phyloP scores from a whole-genome alignment of 2,329 filamentous ascomycete species.

The Delphinella strobiligena region DNA sequence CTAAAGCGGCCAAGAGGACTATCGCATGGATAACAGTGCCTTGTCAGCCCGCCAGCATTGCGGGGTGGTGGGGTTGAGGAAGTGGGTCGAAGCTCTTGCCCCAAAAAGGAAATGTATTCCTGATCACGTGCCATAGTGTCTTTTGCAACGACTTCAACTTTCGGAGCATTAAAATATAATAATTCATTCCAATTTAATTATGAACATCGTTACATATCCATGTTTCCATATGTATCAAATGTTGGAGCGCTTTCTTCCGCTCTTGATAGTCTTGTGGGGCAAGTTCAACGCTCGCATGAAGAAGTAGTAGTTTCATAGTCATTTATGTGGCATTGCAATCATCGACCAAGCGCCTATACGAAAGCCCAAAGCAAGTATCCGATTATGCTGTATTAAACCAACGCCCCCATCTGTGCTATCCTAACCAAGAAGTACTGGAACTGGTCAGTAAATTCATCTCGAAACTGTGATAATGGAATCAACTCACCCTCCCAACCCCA shows the following conservation, averaged over 20 bases:
- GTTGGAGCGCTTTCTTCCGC: no score
- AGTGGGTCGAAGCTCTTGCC: background rate
- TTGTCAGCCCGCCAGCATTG: background rate
- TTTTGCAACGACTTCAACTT: background rate
- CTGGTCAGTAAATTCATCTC: conserved; percentile 5
- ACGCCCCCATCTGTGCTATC: background rate
- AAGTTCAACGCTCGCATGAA: no score
- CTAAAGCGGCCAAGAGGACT: background rate
- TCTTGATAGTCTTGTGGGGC: no score
- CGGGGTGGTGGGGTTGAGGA: background rate
- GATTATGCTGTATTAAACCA: background rate
- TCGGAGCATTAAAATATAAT: background rate
- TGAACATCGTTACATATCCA: background rate
- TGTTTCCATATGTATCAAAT: no score
- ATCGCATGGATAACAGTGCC: background rate
- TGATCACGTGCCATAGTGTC: background rate
- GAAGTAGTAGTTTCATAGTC: no score
- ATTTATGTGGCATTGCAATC: no score
- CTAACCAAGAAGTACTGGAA: conserved; percentile 28
- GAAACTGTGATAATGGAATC: background rate
- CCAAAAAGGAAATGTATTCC: background rate
- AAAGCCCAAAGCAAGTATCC: background rate
- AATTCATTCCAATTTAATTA: background rate
- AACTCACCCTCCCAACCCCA: conserved; percentile 60
- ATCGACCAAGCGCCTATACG: background rate